Conservation (phyloP, 2,329 filamentous ascomycete species). For the Orbilia quercus region DNA sequence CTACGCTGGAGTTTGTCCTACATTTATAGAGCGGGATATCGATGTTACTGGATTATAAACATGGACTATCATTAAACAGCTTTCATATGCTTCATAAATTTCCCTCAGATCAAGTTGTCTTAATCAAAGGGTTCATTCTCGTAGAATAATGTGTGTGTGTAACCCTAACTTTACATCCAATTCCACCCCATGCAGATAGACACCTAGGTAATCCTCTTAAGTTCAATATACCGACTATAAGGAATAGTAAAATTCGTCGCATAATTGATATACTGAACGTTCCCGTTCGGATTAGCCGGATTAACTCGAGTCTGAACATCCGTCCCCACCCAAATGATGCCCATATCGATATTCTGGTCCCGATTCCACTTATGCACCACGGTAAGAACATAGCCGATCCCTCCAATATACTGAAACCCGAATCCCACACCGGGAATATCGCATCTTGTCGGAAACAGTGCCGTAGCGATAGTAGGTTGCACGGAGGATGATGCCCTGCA, state of each 20-base stretch:
- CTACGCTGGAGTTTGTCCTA: background rate
- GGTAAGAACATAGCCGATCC: slow-evolving; percentile 35
- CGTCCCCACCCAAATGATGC: slow-evolving; percentile 30
- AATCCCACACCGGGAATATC: slow-evolving; percentile 24
- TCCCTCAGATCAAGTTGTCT: too few species aligned
- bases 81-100: background rate
- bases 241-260: slow-evolving; percentile 18
- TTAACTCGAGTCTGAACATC: slow-evolving; percentile 41
- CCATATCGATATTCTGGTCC: slow-evolving; percentile 24
- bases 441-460: slow-evolving; percentile 32
- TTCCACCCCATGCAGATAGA: background rate
- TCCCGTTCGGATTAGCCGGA: slow-evolving; percentile 35
- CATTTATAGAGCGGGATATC: too few species aligned
- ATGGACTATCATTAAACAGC: background rate
- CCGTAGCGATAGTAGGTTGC: slow-evolving; percentile 20
- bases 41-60: background rate
- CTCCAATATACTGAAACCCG: slow-evolving; percentile 19
- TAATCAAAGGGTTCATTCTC: too few species aligned
- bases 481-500: slow-evolving; percentile 13
- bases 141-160: too few species aligned
- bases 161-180: background rate
- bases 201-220: slow-evolving; percentile 16
- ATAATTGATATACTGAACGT: slow-evolving; percentile 38
- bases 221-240: slow-evolving; percentile 22
- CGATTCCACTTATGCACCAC: slow-evolving; percentile 29